Conservation (phyloP, 768 basidiomycete species). For the Macrolepiota fuliginosa region DNA sequence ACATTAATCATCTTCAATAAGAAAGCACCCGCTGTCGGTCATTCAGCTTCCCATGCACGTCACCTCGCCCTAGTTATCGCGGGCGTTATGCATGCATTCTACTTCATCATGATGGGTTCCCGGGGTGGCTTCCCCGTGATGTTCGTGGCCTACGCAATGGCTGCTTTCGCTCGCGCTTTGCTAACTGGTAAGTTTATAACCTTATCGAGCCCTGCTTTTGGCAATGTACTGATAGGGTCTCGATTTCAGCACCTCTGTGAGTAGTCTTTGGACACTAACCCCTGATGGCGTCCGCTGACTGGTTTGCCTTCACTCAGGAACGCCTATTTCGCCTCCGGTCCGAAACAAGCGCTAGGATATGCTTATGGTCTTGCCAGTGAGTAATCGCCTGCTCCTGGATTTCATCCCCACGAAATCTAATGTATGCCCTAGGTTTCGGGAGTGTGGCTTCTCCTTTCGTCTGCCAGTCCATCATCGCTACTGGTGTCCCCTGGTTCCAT, state of each 20-base stretch:
- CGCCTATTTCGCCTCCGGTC: slow-evolving; percentile 40
- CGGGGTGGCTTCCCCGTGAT: slow-evolving; percentile 38
- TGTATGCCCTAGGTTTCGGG: slow-evolving; percentile 41
- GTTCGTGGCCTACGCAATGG: slow-evolving; percentile 45
- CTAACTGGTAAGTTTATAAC: slow-evolving; percentile 37
- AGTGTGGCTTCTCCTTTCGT: slow-evolving; percentile 53
- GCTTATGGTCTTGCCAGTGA: slow-evolving; percentile 49
- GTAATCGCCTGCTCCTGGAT: slow-evolving; percentile 11
- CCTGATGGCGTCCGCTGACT: neutral
- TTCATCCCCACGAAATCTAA: neutral
- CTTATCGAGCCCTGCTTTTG: neutral
- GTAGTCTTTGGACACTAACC: slow-evolving; percentile 8
- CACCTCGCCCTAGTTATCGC: slow-evolving; percentile 35
- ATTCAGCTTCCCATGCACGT: slow-evolving; percentile 43
- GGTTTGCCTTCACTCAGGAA: slow-evolving; percentile 33
- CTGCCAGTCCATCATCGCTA: slow-evolving; percentile 48
- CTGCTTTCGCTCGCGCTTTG: slow-evolving; percentile 47
- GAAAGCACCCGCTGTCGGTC: slow-evolving; percentile 11
- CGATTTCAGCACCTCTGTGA: slow-evolving; percentile 34
- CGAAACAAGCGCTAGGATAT: slow-evolving; percentile 40
- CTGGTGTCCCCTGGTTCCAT: slow-evolving; percentile 51
- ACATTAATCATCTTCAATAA: slow-evolving; percentile 16
- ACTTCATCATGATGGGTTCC: slow-evolving; percentile 51
- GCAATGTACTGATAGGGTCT: neutral
- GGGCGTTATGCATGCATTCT: slow-evolving; percentile 37